These are phyloP conservation scores for Apophysomyces elegans DNA, from an alignment of 371 early-diverging fungal species.

Conservation along the genomic window DNA sequence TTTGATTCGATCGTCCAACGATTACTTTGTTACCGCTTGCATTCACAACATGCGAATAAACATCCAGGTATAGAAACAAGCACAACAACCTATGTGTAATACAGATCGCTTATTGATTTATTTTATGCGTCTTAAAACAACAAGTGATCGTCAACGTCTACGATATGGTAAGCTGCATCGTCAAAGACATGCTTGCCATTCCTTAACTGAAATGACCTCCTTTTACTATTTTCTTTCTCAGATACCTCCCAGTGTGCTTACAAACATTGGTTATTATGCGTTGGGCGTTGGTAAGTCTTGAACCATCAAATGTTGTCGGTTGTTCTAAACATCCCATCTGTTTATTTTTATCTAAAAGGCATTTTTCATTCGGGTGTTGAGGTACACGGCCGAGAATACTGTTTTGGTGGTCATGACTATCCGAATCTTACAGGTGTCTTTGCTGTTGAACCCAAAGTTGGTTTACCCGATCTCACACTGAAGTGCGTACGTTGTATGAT, in stretches of 20 bases:
- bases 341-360: conserved; percentile 28
- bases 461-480: conserved; percentile 48
- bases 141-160: conserved; percentile 53
- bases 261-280: conserved; percentile 52
- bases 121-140: conserved; percentile 2
- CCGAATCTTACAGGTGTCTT: conserved; percentile 59
- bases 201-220: neutral
- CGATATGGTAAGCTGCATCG: conserved; percentile 46
- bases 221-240: neutral
- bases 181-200: no score
- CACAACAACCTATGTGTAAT: neutral
- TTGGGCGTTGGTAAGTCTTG: conserved; percentile 50
- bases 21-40: conserved; percentile 13
- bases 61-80: neutral
- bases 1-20: conserved; percentile 19
- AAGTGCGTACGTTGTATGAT: neutral
- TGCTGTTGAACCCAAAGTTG: conserved; percentile 52
- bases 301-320: neutral
- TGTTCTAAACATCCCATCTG: neutral
- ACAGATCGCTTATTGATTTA: neutral
- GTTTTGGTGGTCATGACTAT: conserved; percentile 61
- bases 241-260: conserved; percentile 50
- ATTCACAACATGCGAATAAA: conserved; percentile 16
- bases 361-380: conserved; percentile 65
- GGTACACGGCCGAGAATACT: conserved; percentile 56